phyloP scores from a whole-genome alignment of 2,329 filamentous ascomycete species.

The Talaromyces atroroseus region DNA sequence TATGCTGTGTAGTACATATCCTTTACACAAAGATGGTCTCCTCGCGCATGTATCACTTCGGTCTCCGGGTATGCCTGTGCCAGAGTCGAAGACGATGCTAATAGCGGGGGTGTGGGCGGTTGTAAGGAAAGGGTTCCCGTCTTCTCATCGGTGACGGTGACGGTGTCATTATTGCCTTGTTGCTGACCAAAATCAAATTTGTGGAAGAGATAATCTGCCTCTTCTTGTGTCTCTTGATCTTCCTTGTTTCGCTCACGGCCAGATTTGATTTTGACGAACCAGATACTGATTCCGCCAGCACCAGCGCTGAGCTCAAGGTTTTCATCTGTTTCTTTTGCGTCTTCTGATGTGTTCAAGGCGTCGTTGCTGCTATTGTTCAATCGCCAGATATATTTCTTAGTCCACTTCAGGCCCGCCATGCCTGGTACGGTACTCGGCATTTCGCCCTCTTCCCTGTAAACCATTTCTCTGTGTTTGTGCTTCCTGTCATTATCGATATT shows the following conservation, averaged over 20 bases:
- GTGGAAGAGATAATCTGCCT: constrained; percentile 42
- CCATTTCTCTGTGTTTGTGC: constrained; percentile 19
- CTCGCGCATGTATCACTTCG: constrained; percentile 31
- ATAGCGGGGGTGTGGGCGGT: constrained; percentile 17
- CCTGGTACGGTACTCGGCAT: constrained; percentile 26
- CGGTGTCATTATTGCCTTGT: neutral
- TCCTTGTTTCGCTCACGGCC: neutral
- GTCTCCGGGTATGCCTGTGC: constrained; percentile 16
- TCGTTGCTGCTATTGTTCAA: constrained; percentile 14
- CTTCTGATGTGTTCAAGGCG: neutral
- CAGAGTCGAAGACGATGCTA: neutral
- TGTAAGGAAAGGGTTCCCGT: constrained; percentile 9
- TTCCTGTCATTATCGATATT: constrained; percentile 9
- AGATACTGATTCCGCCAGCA: constrained; percentile 33
- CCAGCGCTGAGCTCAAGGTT: neutral
- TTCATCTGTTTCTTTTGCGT: neutral
- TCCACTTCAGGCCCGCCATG: constrained; percentile 27
- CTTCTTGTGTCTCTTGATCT: constrained; percentile 10
- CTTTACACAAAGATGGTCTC: constrained; percentile 42
- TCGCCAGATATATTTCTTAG: constrained; percentile 44
- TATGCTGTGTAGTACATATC: constrained; percentile 44
- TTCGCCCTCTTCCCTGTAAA: constrained; percentile 41
- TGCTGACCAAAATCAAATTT: constrained; percentile 31
- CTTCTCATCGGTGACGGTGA: neutral
- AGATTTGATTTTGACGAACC: constrained; percentile 38